phyloP scores from a whole-genome alignment of 176 grass and related monocot genomes.

The Puccinellia tenuiflora region DNA sequence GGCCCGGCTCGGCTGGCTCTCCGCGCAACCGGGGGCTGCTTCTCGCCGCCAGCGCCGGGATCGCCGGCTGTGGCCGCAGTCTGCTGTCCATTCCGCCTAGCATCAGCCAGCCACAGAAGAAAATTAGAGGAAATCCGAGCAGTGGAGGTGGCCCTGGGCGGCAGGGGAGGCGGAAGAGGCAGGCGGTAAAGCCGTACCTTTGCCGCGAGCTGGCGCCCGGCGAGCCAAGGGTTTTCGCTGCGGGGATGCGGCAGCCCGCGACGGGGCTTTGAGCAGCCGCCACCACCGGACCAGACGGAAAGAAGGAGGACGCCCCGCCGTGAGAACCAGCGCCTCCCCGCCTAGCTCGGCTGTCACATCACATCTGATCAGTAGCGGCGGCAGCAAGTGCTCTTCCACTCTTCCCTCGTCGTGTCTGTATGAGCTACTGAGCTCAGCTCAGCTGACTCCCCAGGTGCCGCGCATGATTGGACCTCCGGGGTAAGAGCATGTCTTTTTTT shows the following conservation, averaged over 20 bases:
- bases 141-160: background rate
- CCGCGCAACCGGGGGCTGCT: too few relatives aligned
- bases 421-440: too few relatives aligned
- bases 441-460: too few relatives aligned
- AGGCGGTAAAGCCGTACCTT: background rate
- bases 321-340: too few relatives aligned
- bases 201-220: background rate
- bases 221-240: background rate
- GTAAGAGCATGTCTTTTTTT: too few relatives aligned
- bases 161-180: background rate
- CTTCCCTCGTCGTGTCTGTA: too few relatives aligned
- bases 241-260: background rate
- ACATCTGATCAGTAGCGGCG: too few relatives aligned
- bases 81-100: constrained; percentile 26
- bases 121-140: background rate
- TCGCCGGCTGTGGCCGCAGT: background rate
- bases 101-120: background rate
- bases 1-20: too few relatives aligned
- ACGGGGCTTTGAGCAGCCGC: background rate
- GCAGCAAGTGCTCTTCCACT: too few relatives aligned
- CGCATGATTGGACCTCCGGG: too few relatives aligned
- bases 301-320: background rate
- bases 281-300: background rate
- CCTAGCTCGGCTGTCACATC: too few relatives aligned
- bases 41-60: too few relatives aligned